A percentile compares a stretch with the other conserved stretches of the same genome.
These are phyloP conservation scores for Aspergillus transmontanensis DNA, from an alignment of 2,329 filamentous ascomycete genomes.

Conservation along the genomic window DNA sequence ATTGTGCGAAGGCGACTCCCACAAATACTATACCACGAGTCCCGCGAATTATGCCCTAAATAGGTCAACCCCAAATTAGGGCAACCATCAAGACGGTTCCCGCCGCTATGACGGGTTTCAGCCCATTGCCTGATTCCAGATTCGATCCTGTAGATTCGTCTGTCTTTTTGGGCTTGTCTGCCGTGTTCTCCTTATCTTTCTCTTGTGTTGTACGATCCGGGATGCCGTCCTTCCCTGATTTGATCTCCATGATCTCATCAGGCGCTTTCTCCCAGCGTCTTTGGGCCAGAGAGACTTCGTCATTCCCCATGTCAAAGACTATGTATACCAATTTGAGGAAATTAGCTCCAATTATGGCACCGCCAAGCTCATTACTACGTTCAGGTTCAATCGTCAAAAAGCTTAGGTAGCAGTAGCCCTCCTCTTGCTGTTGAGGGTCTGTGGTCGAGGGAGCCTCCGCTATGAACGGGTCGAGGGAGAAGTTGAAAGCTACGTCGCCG, in stretches of 20 bases:
- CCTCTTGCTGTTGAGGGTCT: background rate
- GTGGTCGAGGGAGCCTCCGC: background rate
- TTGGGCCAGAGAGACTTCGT: background rate
- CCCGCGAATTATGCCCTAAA: background rate
- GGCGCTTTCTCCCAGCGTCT: background rate
- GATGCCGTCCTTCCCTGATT: background rate
- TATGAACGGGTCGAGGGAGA: background rate
- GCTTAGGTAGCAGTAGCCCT: background rate
- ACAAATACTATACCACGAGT: background rate
- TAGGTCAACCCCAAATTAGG: background rate
- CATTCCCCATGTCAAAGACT: background rate
- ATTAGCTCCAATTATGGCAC: background rate
- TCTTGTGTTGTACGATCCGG: background rate
- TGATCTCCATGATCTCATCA: background rate
- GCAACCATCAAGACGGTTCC: background rate
- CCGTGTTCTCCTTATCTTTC: background rate
- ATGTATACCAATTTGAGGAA: background rate
- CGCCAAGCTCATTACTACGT: background rate
- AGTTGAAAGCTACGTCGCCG: background rate
- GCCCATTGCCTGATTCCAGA: background rate
- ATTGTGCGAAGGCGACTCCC: background rate
- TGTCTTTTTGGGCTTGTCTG: background rate
- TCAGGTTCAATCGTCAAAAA: background rate
- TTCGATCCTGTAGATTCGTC: background rate
- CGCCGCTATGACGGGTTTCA: background rate